phyloP scores from a whole-genome alignment of 176 grass and related monocot genomes.

The Eleusine indica region DNA sequence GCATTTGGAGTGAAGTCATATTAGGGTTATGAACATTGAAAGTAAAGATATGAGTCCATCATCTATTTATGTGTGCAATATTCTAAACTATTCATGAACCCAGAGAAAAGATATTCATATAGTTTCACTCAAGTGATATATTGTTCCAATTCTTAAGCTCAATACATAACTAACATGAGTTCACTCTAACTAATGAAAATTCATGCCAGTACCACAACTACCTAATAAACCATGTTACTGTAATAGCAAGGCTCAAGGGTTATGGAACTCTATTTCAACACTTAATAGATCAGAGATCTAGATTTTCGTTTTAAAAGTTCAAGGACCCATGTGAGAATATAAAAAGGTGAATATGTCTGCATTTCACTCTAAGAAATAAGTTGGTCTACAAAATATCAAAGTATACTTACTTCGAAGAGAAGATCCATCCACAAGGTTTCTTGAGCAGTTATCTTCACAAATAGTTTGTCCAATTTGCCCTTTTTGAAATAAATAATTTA shows the following conservation, averaged over 20 bases:
- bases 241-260: background rate
- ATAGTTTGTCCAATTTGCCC: constrained; percentile 46
- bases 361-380: background rate
- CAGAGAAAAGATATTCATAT: background rate
- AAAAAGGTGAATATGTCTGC: background rate
- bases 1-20: no score
- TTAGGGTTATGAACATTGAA: background rate
- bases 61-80: background rate
- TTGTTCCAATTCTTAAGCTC: background rate
- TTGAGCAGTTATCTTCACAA: constrained; percentile 40
- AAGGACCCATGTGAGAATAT: background rate
- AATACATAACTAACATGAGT: background rate
- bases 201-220: background rate
- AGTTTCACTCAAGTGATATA: background rate
- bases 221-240: background rate
- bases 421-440: constrained; percentile 39
- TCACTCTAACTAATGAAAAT: background rate
- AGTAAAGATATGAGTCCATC: background rate
- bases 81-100: background rate
- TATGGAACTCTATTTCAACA: background rate
- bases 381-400: background rate
- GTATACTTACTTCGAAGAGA: constrained; percentile 61
- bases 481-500: constrained; percentile 33
- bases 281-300: background rate
- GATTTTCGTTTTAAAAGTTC: background rate